Evolutionary conservation across 2,329 filamentous ascomycete species (phyloP), one percentile per base, ranked within the genome.

Genomic region (Colletotrichum sp.): DNA sequence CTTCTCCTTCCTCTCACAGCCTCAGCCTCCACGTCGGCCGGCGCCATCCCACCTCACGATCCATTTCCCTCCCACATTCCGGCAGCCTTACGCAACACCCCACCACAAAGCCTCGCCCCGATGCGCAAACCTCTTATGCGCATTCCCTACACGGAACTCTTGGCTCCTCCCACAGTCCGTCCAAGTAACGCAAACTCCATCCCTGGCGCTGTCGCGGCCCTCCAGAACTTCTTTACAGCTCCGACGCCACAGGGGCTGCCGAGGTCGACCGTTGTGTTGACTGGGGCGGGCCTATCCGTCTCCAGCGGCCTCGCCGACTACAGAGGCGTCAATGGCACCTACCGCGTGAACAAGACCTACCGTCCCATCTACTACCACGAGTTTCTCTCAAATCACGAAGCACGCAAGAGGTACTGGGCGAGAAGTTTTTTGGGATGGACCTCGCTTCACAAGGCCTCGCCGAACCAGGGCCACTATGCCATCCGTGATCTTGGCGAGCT

Each of bases 301-400:
- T 94, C 96, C 6, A 98, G 95, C 13, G 97, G 97, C 0, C 89
- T 99, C 36, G 94, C 96, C 34, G 97, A 99, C 84, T 99, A 99
- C 83, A 89, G 97, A 69, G 97, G 97, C 24, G 88, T 90, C 65
- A 94, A 96, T 77, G 97, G 97, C 75, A 98, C 96, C 11, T 99
- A 99, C 82, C 93, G 95, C 57, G 89, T 97, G 80, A 98, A 98
- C 85, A 95, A 94, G 85, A 91, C 91, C 16, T 98, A 98, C 81
- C 91, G 94, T 3, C 97, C 96, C 36, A 97, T 98, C 77, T 99
- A 98, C 85, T 96, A 94, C 83, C 92, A 95, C 82, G 97, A 99
- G 82, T 99, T 98, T 80, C 84, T 95, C 57, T 86, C 89, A 61
- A 94, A 87, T 76, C 96, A 98, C 83, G 94, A 96, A 82, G 92